Evolutionary conservation across 768 basidiomycete genomes (phyloP).

Genomic region (Fomitopsis pulvina): DNA sequence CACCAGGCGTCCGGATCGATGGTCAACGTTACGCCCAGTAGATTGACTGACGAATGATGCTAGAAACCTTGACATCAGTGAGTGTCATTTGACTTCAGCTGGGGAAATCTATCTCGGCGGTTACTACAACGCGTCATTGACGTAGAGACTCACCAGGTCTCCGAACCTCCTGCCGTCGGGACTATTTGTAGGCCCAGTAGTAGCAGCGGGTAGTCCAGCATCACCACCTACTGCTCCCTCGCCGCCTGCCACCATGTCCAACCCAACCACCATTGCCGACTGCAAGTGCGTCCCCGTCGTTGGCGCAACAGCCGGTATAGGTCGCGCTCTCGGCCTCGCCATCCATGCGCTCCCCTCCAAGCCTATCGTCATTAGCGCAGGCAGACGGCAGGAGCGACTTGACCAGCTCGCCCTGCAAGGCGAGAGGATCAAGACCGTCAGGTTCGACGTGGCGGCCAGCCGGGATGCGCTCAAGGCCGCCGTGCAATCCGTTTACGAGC

Average conservation of each 20-base stretch:
- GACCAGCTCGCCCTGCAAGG: slow-evolving; percentile 34
- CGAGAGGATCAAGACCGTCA: slow-evolving; percentile 33
- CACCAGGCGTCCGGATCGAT: no score
- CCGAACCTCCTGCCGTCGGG: background rate
- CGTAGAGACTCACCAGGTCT: background rate
- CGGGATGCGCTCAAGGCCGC: slow-evolving; percentile 32
- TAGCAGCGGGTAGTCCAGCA: background rate
- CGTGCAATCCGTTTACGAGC: slow-evolving; percentile 33
- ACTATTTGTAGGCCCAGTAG: background rate
- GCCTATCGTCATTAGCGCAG: slow-evolving; percentile 44
- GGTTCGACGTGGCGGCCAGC: slow-evolving; percentile 38
- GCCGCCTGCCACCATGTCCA: no score
- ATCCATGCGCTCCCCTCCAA: slow-evolving; percentile 40
- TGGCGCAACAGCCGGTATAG: slow-evolving; percentile 55
- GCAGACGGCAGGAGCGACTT: slow-evolving; percentile 47
- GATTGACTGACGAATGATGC: no score
- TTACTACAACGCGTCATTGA: no score
- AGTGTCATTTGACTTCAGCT: no score
- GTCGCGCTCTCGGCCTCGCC: slow-evolving; percentile 46
- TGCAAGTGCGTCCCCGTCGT: slow-evolving; percentile 46
- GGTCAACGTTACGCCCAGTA: no score
- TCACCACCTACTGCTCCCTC: no score
- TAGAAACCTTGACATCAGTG: no score
- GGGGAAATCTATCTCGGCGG: no score
- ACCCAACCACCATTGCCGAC: slow-evolving; percentile 30